Percentiles rank a stretch among this genome's conserved stretches.
phyloP scores from a whole-genome alignment of 352 stramenopile genomes.

The Phytophthora fragariae region DNA sequence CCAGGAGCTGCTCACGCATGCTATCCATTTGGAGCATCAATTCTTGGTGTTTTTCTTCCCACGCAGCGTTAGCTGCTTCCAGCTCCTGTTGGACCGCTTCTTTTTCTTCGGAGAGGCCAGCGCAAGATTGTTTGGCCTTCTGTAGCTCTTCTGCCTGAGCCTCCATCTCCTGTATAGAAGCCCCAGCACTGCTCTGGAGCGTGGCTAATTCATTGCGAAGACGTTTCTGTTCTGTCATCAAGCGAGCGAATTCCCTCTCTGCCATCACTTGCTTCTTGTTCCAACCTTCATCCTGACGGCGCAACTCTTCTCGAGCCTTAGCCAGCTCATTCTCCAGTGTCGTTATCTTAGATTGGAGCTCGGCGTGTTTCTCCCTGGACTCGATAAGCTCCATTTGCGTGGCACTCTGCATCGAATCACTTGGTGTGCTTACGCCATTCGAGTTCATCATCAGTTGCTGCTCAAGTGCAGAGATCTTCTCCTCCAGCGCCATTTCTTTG shows the following conservation, averaged over 20 bases:
- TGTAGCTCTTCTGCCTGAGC: conserved; percentile 29
- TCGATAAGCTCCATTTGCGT: conserved; percentile 27
- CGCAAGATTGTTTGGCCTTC: conserved; percentile 28
- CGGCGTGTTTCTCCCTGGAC: conserved; percentile 23
- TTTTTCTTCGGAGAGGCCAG: conserved; percentile 39
- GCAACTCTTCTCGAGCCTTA: conserved; percentile 34
- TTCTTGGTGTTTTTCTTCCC: conserved; percentile 51
- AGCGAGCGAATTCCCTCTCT: conserved; percentile 26
- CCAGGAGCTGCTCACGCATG: conserved; percentile 51
- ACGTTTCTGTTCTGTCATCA: conserved; percentile 27
- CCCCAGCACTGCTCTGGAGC: conserved; percentile 20
- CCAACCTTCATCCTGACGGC: conserved; percentile 39
- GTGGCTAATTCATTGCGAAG: conserved; percentile 26
- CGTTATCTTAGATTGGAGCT: conserved; percentile 39
- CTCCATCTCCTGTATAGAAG: conserved; percentile 14
- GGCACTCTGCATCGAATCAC: conserved; percentile 19
- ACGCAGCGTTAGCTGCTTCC: conserved; percentile 32
- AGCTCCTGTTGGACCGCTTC: conserved; percentile 41
- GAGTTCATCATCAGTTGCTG: conserved; percentile 38
- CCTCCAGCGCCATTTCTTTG: conserved; percentile 47
- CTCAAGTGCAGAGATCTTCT: conserved; percentile 49
- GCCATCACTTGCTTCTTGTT: conserved; percentile 35
- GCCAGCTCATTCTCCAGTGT: conserved; percentile 45
- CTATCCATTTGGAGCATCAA: conserved; percentile 47
- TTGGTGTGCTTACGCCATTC: conserved; percentile 21